Base-by-base conservation (phyloP, 1,284 basidiomycete genomes). In the Leccinum brunneo-olivaceum region DNA sequence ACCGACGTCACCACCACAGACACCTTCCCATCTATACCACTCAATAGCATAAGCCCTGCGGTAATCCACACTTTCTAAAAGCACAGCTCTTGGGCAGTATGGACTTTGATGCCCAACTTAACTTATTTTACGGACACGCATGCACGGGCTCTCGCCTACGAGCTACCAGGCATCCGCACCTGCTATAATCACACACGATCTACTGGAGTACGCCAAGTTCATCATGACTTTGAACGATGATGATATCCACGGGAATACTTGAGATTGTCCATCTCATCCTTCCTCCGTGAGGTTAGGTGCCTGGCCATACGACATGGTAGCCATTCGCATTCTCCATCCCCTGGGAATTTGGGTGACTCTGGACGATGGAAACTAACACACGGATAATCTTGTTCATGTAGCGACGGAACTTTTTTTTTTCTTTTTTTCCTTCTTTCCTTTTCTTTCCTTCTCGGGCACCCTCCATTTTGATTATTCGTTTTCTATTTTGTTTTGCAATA, bases 1-100 rank as follows among this genome's bases (percentile, higher is more conserved):
- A 25, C 45, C 53, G 23, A 49, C 57, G 1, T 50, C 54, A 42
- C 56, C 60, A 39, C 61, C 59, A 4, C 62, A 62, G 48, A 62
- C 57, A 5, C 63, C 59, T 10, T 61, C 59, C 9, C 57, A 52
- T 32, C 51, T 64, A 44, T 62, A 63, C 41, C 62, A 61, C 27
- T 62, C 62, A 16, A 50, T 61, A 59, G 60, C 62, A 57, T 61
- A 61, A 29, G 35, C 33, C 18, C 20, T 23, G 21, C 39, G 21
- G n/a, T 58, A 60, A 58, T 48, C 27, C 19, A 32, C 25, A 34
- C 19, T 14, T 11, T 28, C 41, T 43, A 57, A 62, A 62, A 49
- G 6, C 48, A 47, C 41, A 24, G 32, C 20, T 39, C 45, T 29
- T 16, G 41, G 43, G 48, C 45, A 25, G 39, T 23, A 27, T 41